Evolutionary conservation across 805 yeast species (phyloP).

Genomic region (Yarrowia sp.): DNA sequence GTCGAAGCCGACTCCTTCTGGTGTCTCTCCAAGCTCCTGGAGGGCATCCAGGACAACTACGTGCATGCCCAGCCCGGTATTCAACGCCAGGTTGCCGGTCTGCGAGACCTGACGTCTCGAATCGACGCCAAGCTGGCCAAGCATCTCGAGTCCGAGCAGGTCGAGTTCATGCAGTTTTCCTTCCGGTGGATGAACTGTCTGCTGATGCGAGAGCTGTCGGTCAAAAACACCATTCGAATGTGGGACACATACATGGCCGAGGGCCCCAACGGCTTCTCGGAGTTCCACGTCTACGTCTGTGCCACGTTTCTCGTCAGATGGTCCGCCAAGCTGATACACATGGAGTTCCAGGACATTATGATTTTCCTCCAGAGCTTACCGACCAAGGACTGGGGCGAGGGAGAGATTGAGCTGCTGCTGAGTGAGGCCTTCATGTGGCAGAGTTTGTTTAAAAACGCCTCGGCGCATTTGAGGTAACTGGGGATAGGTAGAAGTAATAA

Average conservation of each 20-base stretch:
- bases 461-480: slow-evolving; percentile 66
- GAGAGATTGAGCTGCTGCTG: slow-evolving; percentile 83
- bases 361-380: slow-evolving; percentile 90
- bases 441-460: slow-evolving; percentile 81
- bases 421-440: slow-evolving; percentile 99
- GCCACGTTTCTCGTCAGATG: slow-evolving; percentile 93
- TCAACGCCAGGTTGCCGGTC: slow-evolving; percentile 79
- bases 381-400: slow-evolving; percentile 78
- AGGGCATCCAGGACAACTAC: slow-evolving; percentile 94
- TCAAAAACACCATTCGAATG: slow-evolving; percentile 80
- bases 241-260: slow-evolving; percentile 87
- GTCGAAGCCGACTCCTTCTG: slow-evolving; percentile 96
- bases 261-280: slow-evolving; percentile 70
- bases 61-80: slow-evolving; percentile 99
- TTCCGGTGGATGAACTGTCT: slow-evolving; percentile 99
- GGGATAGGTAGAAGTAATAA: neutral
- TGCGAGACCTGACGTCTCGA: slow-evolving; percentile 71
- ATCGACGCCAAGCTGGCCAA: slow-evolving; percentile 71
- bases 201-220: slow-evolving; percentile 86
- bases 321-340: slow-evolving; percentile 68
- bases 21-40: slow-evolving; percentile 88
- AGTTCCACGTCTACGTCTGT: slow-evolving; percentile 94
- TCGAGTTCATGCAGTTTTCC: slow-evolving; percentile 94
- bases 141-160: slow-evolving; percentile 75
- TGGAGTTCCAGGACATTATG: slow-evolving; percentile 94